Evolutionary conservation across 192 early-diverging fungal genomes (phyloP), one percentile per base, ranked within the genome.

Genomic region (Coemansia sp.): DNA sequence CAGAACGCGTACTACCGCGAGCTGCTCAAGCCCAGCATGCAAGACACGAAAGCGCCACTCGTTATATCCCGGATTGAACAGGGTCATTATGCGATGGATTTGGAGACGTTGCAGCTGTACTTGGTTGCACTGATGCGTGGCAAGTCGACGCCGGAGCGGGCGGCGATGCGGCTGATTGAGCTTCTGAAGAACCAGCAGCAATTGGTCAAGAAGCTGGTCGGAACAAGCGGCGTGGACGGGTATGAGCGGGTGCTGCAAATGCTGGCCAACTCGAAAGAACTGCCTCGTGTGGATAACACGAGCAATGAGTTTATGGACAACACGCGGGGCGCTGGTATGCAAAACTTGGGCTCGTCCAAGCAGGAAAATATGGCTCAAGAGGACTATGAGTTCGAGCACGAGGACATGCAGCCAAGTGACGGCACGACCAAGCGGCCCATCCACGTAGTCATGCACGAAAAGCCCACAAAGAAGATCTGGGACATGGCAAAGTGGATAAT

Each of bases 1-100:
- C 79, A 82, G 29, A 82, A 82, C 37, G 48, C 58, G 2, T 82
- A 82, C 57, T 82, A 82, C 23, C 63, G 65, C 14, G 79, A 69
- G 63, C 56, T 82, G 45, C 66, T 82, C 10, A 75, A 64, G 27
- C 59, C 79, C 12, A 65, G 62, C 5, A 69, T 69, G 62, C 55
- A 50, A 20, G 70, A 61, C 29, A 66, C 54, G 37, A 65, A 58
- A 55, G 66, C 79, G 24, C 66, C 79, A 3, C 23, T 76, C 55
- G 79, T 76, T 6, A 54, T 82, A 37, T 52, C 79, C 12, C 66
- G 79, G 37, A 65, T 82, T 29, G 79, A 82, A 51, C 74, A 82
- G 35, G 71, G 71, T n/a, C 35, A 50, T 6, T 45, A 54, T 51
- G 73, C 79, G 8, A 64, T 74, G 24, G 66, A 82, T 35, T 38